A percentile compares a stretch with the other conserved stretches of the same genome.
Evolutionary conservation across 495 filamentous ascomycete genomes (phyloP).

Genomic region (Apiosordaria backusii): DNA sequence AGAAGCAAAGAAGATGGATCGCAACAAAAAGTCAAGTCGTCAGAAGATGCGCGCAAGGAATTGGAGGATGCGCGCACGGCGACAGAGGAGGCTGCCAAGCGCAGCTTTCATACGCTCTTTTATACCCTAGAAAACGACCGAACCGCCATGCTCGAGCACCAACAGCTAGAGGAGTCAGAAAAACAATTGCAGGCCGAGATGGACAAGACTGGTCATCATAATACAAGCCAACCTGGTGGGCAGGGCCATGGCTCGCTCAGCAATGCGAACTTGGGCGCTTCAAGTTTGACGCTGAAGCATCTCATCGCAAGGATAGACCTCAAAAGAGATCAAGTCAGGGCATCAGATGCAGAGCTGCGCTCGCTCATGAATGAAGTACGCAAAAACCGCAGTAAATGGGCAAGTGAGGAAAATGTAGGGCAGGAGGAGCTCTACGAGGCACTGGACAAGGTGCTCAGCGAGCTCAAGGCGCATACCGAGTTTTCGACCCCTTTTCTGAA

Average conservation of each 20-base stretch:
- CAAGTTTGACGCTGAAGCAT: constrained; percentile 94
- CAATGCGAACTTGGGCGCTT: constrained; percentile 90
- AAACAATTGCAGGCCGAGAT: constrained; percentile 94
- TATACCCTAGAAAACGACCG: constrained; percentile 94
- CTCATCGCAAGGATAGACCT: constrained; percentile 92
- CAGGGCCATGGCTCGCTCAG: constrained; percentile 77
- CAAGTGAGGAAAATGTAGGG: constrained; percentile 91
- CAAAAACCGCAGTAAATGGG: constrained; percentile 98
- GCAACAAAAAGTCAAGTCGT: constrained; percentile 55
- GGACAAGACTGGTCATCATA: constrained; percentile 57
- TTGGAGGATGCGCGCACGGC: constrained; percentile 92
- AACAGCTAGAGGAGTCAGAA: constrained; percentile 93
- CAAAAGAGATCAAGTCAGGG: constrained; percentile 79
- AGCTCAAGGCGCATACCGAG: constrained; percentile 94
- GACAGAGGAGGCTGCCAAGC: constrained; percentile 82
- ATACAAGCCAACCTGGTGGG: constrained; percentile 42
- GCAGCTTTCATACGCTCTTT: constrained; percentile 85
- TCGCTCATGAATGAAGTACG: constrained; percentile 93
- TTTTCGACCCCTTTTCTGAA: constrained; percentile 92
- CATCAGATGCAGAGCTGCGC: constrained; percentile 88
- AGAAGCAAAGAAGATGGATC: constrained; percentile 44
- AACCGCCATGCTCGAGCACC: constrained; percentile 95
- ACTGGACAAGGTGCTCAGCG: constrained; percentile 89
- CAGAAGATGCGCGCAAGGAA: constrained; percentile 87
- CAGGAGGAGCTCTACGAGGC: constrained; percentile 98